Evolutionary conservation across 176 grass and related monocot species (phyloP).

Genomic region (Ampelocalamus luodianensis): DNA sequence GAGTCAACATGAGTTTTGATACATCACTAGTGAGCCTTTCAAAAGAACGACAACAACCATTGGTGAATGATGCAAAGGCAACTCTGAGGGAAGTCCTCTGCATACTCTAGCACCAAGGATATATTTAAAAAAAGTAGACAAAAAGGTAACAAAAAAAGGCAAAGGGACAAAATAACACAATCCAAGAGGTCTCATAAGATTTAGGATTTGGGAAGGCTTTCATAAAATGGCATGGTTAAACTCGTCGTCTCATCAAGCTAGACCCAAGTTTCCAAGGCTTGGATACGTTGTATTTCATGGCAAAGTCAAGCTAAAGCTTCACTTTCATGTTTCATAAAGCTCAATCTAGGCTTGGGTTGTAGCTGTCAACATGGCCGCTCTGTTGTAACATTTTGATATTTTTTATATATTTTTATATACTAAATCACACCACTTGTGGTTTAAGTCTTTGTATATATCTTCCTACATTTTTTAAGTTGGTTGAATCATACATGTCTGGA

Average conservation of each 20-base stretch:
- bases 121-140: not conserved
- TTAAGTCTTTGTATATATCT: not conserved
- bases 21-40: not conserved
- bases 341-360: not conserved
- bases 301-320: not conserved
- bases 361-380: not conserved
- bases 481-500: not conserved
- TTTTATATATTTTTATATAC: not conserved
- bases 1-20: not conserved
- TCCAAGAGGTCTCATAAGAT: not conserved
- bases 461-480: not conserved
- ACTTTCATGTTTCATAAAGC: not conserved
- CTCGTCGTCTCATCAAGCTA: not conserved
- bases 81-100: not conserved
- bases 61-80: not conserved
- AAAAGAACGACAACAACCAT: not conserved
- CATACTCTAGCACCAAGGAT: not conserved
- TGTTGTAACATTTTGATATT: not conserved
- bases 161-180: not conserved
- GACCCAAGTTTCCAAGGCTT: not conserved
- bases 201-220: not conserved
- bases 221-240: conserved; percentile 4
- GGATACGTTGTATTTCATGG: not conserved
- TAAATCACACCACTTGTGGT: not conserved
- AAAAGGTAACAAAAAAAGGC: not conserved